phyloP scores from a whole-genome alignment of 768 basidiomycete genomes.

The Lentinula boryana region DNA sequence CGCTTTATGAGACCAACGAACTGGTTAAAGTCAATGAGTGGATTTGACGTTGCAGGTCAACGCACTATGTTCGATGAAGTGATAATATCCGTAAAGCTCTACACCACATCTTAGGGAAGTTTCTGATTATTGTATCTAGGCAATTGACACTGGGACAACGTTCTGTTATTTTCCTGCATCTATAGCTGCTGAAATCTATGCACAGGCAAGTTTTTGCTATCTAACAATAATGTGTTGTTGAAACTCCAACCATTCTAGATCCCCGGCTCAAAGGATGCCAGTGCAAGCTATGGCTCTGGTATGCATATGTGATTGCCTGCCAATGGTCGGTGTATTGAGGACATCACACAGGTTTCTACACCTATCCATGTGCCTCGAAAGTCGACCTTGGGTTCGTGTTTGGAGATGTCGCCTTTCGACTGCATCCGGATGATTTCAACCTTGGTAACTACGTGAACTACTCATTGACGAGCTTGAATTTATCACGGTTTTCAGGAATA shows the following conservation, averaged over 20 bases:
- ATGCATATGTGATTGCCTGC: not conserved
- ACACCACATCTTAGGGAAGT: not conserved
- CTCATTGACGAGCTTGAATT: not conserved
- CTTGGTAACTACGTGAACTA: slow-evolving; percentile 27
- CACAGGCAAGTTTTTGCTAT: slow-evolving; percentile 21
- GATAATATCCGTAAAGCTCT: slow-evolving; percentile 31
- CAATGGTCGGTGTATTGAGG: not conserved
- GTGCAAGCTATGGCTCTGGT: not conserved
- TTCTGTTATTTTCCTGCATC: slow-evolving; percentile 50
- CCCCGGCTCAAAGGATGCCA: slow-evolving; percentile 36
- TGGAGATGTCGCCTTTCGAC: slow-evolving; percentile 29
- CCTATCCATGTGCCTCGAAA: slow-evolving; percentile 42
- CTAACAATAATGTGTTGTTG: not conserved
- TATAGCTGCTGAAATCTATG: slow-evolving; percentile 41
- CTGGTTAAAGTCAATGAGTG: slow-evolving; percentile 36
- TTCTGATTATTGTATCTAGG: slow-evolving; percentile 25
- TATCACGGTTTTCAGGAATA: not conserved
- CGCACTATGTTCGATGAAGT: slow-evolving; percentile 12
- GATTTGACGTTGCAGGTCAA: slow-evolving; percentile 27
- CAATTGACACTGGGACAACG: slow-evolving; percentile 65
- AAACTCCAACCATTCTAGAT: slow-evolving; percentile 30
- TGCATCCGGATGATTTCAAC: slow-evolving; percentile 50
- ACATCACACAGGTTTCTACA: slow-evolving; percentile 37
- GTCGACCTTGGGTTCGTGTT: slow-evolving; percentile 38
- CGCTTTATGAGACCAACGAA: slow-evolving; percentile 52